phyloP scores from a whole-genome alignment of 306 rosid species.

The Canavalia gladiata region DNA sequence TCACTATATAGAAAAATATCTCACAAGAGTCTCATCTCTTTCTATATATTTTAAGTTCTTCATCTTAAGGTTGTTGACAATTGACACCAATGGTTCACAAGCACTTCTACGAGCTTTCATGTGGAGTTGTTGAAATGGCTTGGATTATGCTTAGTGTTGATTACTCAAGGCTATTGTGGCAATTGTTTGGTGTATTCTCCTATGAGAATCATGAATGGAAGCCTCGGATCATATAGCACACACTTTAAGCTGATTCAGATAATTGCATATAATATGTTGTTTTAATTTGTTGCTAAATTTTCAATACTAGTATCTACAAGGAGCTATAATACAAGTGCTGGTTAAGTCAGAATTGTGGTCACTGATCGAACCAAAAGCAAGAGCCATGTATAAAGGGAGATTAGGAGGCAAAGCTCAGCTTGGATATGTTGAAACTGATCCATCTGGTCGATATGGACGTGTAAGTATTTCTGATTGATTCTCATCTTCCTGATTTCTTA shows the following conservation, averaged over 20 bases:
- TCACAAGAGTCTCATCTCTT: neutral
- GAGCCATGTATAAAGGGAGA: constrained; percentile 62
- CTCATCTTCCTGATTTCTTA: neutral
- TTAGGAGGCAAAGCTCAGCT: constrained; percentile 55
- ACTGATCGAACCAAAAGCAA: constrained; percentile 9
- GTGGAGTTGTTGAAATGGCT: constrained; percentile 71
- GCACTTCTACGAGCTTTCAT: constrained; percentile 60
- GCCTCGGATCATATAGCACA: constrained; percentile 84
- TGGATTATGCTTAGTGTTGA: constrained; percentile 80
- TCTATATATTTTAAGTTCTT: constrained; percentile 15
- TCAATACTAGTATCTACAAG: neutral
- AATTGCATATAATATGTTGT: constrained; percentile 12
- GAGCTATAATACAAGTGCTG: neutral
- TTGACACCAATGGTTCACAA: constrained; percentile 69
- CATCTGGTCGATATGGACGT: constrained; percentile 91
- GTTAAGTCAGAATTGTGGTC: constrained; percentile 19
- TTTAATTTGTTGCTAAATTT: constrained; percentile 32
- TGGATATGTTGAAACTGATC: constrained; percentile 85
- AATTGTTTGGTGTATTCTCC: constrained; percentile 73
- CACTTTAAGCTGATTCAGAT: neutral
- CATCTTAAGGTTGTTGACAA: neutral
- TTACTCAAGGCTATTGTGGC: constrained; percentile 80
- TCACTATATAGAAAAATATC: constrained; percentile 31
- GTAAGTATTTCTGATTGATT: constrained; percentile 60
- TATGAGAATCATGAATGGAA: constrained; percentile 85